Evolutionary conservation across 495 filamentous ascomycete species (phyloP), one percentile per base, ranked within the genome.

Genomic region (Xylaria acuta): DNA sequence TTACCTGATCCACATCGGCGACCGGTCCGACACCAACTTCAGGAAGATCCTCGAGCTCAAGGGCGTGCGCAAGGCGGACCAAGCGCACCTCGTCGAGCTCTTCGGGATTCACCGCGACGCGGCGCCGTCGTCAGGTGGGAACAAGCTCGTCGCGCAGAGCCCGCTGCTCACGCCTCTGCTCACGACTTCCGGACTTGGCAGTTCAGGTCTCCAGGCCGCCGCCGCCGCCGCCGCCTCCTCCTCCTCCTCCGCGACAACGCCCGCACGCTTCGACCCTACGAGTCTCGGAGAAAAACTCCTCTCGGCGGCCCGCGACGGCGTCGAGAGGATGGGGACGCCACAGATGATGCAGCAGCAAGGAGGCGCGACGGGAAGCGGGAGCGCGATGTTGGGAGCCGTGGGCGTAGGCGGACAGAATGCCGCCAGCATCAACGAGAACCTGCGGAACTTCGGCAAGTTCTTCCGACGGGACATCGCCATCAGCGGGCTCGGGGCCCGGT

Each of bases 391-490:
- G 40, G 38, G 75, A 9, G 43, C 6, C 0, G 27, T 43, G 3
- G 47, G 32, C 36, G 62, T n/a, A 9, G 41, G 12, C 4, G 70
- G 36, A 14, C 80, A 80, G 45, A 81, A 86, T 25, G 81, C 86
- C 8, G 86, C 84, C 5, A 92, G 92, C 51, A 85, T 97, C 67
- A 95, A 97, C 75, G 94, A 97, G 82, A 97, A 97, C 80, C 76
- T 97, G 81, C 94, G 92, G 86, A 97, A 92, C 80, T 92, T 99
- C 79, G 96, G 96, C 3, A 97, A 96, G 82, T 97, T 99, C 82
- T 98, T 99, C 84, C 89, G 91, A 63, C 82, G 95, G 67, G 96
- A 99, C 84, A 88, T 95, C 36, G 93, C 94, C 47, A 88, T 95
- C 40, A 92, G 93, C 47, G 91, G 91, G 3, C 90, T 98, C 80